Base-by-base conservation (phyloP, 192 early-diverging fungal species). In the Thoreauomyces humboldtii region DNA sequence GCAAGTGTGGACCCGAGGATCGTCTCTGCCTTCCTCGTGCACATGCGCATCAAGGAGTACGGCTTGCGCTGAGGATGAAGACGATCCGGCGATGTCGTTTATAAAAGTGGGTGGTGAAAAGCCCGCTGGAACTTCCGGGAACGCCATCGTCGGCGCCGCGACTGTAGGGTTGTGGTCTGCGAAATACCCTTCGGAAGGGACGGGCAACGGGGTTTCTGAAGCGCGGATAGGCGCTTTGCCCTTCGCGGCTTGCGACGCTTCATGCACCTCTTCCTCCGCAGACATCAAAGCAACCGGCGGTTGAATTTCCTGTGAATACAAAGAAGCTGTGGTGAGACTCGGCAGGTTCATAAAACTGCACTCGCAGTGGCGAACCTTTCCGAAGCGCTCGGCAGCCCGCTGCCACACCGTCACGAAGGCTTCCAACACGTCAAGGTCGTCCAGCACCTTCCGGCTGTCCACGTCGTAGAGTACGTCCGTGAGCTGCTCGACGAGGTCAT, bases 1-100 rank as follows among this genome's bases (percentile, higher is more conserved):
- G 35, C 65, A 68, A 14, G n/a, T 56, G 24, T 53, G 27, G 5
- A 64, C 62, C 17, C 50, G 17, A 25, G 50, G 27, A 31, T 52
- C 50, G 50, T 27, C 50, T 12, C n/a, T 9, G 3, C 5, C 19
- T 19, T 9, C 47, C 3, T 52, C 50, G 9, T n/a, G 11, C 4
- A 27, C 32, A 2, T 6, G 27, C 7, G 50, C 27, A 29, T 24
- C 6, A 15, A 52, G 50, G 27, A 52, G 2, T n/a, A n/a, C n/a
- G n/a, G n/a, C n/a, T n/a, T n/a, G n/a, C n/a, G n/a, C n/a, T n/a
- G n/a, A n/a, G n/a, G n/a, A n/a, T 15, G 50, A 52, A 6, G 50
- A 52, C 21, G 50, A 52, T 2, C 27, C 17, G 5, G 19, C 50
- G 11, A 12, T n/a, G 4, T 27, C 24, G n/a, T n/a, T n/a, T n/a